Evolutionary conservation across 2,329 filamentous ascomycete species (phyloP).

Genomic region (Fusarium sp.): DNA sequence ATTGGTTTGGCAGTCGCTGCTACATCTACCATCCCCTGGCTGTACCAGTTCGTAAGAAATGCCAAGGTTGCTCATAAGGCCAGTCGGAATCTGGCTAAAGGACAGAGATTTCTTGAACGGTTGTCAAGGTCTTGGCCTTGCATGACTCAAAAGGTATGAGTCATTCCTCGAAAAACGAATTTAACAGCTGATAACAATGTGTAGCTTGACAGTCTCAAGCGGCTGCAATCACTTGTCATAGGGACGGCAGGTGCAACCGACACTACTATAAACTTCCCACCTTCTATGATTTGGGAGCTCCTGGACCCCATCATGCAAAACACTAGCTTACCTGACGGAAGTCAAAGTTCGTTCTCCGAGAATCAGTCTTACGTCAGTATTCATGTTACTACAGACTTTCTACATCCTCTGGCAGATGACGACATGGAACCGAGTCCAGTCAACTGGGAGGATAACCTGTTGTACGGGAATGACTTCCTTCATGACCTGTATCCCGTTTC

Average conservation of each 20-base stretch:
- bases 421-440: neutral
- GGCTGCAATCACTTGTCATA: conserved; percentile 1
- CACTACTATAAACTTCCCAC: conserved; percentile 11
- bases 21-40: conserved; percentile 17
- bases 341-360: neutral
- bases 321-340: neutral
- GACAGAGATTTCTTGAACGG: neutral
- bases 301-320: conserved; percentile 1
- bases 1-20: conserved; percentile 16
- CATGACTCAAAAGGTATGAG: conserved; percentile 5
- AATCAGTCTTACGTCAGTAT: conserved; percentile 7
- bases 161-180: no score
- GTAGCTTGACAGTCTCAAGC: conserved; percentile 1
- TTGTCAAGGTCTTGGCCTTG: conserved; percentile 13
- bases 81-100: conserved; percentile 1
- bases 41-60: conserved; percentile 17
- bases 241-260: neutral
- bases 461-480: conserved; percentile 1
- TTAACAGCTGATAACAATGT: accelerated
- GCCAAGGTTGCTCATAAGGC: conserved; percentile 5
- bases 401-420: conserved; percentile 17
- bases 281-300: conserved; percentile 26
- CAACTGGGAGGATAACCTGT: conserved; percentile 5
- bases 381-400: conserved; percentile 24
- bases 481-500: conserved; percentile 7